Base-by-base conservation (phyloP, 768 basidiomycete species). In the Leucocoprinus sp. region DNA sequence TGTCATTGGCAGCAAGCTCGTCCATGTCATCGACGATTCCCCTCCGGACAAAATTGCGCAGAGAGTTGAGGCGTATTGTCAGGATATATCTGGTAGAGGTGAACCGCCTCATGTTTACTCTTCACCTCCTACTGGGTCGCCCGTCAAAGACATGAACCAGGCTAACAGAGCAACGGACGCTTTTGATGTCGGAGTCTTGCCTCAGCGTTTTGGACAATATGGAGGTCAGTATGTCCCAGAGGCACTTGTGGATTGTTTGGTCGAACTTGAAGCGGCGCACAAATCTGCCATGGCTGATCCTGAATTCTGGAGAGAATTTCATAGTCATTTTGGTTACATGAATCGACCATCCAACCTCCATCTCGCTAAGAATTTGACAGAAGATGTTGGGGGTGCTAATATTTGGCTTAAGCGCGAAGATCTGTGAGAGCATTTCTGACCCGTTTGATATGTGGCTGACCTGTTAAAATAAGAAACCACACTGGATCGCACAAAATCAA, bases 401-500 rank as follows among this genome's bases (percentile, higher is more conserved):
- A 96, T 99, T 54, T 99, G 96, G 96, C 67, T 99, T 56, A 99
- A 99, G 72, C 80, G 93, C 37, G 95, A 93, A 65, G 92, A 95
- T 55, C 58, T 95, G 84, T 85, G 52, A 51, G 84, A 61, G 39
- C 49, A 31, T 43, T 17, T 40, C 17, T 15, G 36, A 29, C 17
- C 19, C 31, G 17, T 29, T 11, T 38, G 21, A 21, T 5, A 19
- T 37, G 41, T 26, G 28, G 44, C 38, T 54, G 50, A 47, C 40
- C 37, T 23, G 43, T 45, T 34, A 28, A n/a, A 31, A 31, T 14
- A 48, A 90, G 87, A 49, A 99, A 99, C 61, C 95, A 98, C 60
- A 98, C 96, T 0, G 96, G 96, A 12, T 97, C 93, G 8, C 96
- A 99, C 66, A 99, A 98, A 65, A 98, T 99, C 59, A 98, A 98